Evolutionary conservation across 495 filamentous ascomycete species (phyloP).

Genomic region (Hypoxylon cercidicola): DNA sequence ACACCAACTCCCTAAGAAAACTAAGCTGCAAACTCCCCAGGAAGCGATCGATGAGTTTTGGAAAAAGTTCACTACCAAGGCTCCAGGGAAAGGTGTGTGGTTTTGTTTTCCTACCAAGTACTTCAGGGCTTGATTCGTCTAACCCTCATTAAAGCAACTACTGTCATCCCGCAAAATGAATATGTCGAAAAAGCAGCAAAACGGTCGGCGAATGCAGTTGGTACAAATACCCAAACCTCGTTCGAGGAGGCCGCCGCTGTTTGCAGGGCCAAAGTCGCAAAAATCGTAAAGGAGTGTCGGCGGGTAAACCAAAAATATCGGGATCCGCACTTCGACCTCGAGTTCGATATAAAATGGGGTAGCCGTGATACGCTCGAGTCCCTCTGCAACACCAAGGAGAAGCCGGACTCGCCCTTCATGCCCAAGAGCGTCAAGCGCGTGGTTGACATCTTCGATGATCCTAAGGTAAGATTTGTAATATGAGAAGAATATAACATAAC

Average conservation of each 20-base stretch:
- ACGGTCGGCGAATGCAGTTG: conserved; percentile 59
- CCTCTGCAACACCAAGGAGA: conserved; percentile 54
- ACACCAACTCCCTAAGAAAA: conserved; percentile 25
- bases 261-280: conserved; percentile 78
- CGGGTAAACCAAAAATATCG: conserved; percentile 90
- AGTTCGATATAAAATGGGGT: conserved; percentile 75
- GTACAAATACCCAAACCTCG: conserved; percentile 62
- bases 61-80: conserved; percentile 75
- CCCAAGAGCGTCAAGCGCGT: conserved; percentile 74
- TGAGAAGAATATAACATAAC: too few species aligned
- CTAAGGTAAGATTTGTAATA: too few species aligned
- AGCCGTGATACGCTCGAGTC: conserved; percentile 71
- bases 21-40: conserved; percentile 69
- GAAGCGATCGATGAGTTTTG: conserved; percentile 80
- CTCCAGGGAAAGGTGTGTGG: conserved; percentile 61
- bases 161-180: conserved; percentile 77
- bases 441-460: conserved; percentile 86
- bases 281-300: conserved; percentile 84
- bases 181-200: conserved; percentile 74
- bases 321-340: conserved; percentile 90
- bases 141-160: conserved; percentile 64
- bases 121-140: not conserved
- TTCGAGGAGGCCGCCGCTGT: conserved; percentile 77
- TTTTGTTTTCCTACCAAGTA: not conserved
- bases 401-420: conserved; percentile 49